These are phyloP conservation scores for Pseudevernia furfuracea DNA, from an alignment of 495 filamentous ascomycete genomes.

Conservation along the genomic window DNA sequence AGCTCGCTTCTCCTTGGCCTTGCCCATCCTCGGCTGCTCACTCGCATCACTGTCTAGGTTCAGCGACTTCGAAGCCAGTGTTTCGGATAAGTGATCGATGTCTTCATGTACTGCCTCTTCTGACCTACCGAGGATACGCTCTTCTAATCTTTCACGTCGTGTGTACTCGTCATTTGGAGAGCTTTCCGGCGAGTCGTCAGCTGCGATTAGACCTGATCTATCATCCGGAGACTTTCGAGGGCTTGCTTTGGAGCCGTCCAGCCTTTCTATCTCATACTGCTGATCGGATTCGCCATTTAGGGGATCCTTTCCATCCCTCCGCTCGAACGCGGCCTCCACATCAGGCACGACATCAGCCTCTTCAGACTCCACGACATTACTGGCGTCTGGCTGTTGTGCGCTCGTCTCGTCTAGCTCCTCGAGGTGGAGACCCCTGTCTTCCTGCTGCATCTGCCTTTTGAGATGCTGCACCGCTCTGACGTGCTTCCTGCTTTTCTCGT, in stretches of 20 bases:
- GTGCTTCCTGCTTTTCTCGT: constrained; percentile 96
- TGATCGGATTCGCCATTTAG: not conserved
- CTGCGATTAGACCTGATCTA: not conserved
- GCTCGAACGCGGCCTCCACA: not conserved
- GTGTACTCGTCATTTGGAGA: constrained; percentile 40
- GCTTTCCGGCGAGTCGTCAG: not conserved
- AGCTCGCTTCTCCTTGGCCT: constrained; percentile 79
- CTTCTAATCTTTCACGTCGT: constrained; percentile 39
- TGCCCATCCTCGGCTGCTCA: constrained; percentile 55
- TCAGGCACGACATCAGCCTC: not conserved
- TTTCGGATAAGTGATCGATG: constrained; percentile 21
- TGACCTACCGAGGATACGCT: constrained; percentile 20
- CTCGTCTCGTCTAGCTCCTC: constrained; percentile 21
- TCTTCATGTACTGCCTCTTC: not conserved
- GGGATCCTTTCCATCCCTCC: not conserved
- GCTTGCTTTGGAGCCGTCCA: not conserved
- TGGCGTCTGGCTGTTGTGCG: not conserved
- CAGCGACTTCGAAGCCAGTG: constrained; percentile 25
- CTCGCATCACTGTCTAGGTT: constrained; percentile 23
- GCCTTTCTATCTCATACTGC: not conserved
- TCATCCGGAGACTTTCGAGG: not conserved
- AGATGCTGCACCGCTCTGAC: constrained; percentile 73
- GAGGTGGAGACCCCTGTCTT: constrained; percentile 57
- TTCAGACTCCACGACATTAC: not conserved
- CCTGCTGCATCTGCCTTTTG: constrained; percentile 70